phyloP scores from a whole-genome alignment of 331 rosid genomes.

The Phaseolus coccineus region DNA sequence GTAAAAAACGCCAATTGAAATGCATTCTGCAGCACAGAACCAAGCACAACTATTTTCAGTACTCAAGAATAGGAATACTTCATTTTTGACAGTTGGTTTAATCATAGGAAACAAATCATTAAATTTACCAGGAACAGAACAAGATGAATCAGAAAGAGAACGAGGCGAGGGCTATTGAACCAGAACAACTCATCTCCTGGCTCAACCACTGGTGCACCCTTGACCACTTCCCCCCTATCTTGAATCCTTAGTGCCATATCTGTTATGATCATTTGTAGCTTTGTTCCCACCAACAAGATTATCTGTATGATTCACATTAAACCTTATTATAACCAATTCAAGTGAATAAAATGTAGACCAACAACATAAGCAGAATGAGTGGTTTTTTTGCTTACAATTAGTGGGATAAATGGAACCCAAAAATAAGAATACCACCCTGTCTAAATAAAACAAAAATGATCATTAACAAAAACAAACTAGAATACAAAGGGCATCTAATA shows the following conservation, averaged over 20 bases:
- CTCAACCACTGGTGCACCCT: slow-evolving; percentile 68
- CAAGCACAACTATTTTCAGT: not conserved
- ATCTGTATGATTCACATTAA: slow-evolving; percentile 50
- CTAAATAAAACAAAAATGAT: slow-evolving; percentile 12
- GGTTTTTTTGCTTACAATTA: slow-evolving; percentile 52
- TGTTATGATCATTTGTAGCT: slow-evolving; percentile 65
- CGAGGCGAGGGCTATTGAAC: slow-evolving; percentile 60
- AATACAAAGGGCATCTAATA: not conserved
- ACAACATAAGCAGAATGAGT: slow-evolving; percentile 11
- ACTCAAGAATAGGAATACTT: not conserved
- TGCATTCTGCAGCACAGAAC: slow-evolving; percentile 59
- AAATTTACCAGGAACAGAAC: slow-evolving; percentile 62
- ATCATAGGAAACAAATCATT: not conserved
- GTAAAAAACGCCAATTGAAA: slow-evolving; percentile 71
- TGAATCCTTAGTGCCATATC: slow-evolving; percentile 58
- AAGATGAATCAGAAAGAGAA: slow-evolving; percentile 62
- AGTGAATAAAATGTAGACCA: not conserved
- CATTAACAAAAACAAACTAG: not conserved
- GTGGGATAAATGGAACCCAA: slow-evolving; percentile 68
- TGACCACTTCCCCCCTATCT: slow-evolving; percentile 61
- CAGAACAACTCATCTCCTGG: slow-evolving; percentile 64
- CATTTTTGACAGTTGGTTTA: not conserved
- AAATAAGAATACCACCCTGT: slow-evolving; percentile 60
- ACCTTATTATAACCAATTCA: slow-evolving; percentile 10
- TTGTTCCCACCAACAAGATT: slow-evolving; percentile 63